phyloP scores from a whole-genome alignment of 1,284 basidiomycete species.

The Rhodofomes roseus region DNA sequence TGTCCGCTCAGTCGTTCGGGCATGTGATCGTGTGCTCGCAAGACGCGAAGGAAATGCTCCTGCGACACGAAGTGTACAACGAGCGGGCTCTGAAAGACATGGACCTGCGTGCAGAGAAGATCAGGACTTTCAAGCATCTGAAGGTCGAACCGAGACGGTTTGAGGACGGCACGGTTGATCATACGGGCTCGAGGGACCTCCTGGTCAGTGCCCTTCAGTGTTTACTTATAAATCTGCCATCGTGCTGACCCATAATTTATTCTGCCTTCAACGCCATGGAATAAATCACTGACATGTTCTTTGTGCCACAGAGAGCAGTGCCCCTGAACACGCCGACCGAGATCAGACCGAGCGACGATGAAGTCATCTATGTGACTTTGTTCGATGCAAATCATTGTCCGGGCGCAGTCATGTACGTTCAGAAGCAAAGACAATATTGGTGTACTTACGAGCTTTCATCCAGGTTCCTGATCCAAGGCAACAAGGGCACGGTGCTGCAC shows the following conservation, averaged over 20 bases:
- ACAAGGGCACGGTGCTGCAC: constrained; percentile 73
- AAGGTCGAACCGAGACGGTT: constrained; percentile 48
- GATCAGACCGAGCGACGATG: constrained; percentile 54
- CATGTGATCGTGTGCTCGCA: constrained; percentile 68
- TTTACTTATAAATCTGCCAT: neutral
- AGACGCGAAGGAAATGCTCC: constrained; percentile 81
- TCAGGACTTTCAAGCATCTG: constrained; percentile 65
- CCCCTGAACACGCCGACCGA: constrained; percentile 61
- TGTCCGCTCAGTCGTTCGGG: constrained; percentile 67
- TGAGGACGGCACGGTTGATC: constrained; percentile 44
- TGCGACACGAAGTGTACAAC: constrained; percentile 66
- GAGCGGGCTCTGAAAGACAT: constrained; percentile 56
- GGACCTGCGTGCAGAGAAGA: constrained; percentile 51
- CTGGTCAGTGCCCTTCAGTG: constrained; percentile 55
- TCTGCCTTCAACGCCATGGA: too few species aligned
- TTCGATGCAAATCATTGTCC: constrained; percentile 95
- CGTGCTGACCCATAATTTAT: neutral
- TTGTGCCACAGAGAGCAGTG: constrained; percentile 39
- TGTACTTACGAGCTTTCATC: neutral
- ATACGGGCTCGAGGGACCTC: constrained; percentile 57
- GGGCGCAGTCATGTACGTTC: constrained; percentile 81
- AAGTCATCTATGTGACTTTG: constrained; percentile 70
- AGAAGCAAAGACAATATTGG: neutral
- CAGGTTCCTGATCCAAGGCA: constrained; percentile 87
- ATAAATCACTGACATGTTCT: too few species aligned